Base-by-base conservation (phyloP, 2,329 filamentous ascomycete genomes). In the Chaetomiaceae sp. region DNA sequence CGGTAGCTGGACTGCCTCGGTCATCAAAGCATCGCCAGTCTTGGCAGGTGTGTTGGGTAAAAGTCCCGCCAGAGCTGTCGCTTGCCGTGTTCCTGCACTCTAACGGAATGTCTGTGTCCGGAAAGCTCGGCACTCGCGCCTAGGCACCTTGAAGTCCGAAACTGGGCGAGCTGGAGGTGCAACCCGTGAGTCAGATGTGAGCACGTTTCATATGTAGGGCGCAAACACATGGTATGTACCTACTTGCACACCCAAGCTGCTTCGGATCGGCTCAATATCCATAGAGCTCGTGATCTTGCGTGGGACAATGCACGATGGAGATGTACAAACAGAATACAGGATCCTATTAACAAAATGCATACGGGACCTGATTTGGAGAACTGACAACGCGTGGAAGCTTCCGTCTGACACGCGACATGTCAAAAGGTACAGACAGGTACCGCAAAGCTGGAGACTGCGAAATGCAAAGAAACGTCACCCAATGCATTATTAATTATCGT, bases 171-270 rank as follows among this genome's bases (percentile, higher is more conserved):
- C n/a, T 33, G 8, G 23, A 37, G 44, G 29, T 47, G 50, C 54
- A 48, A 38, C 47, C 37, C 11, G 48, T 44, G 52, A 43, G 41
- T 50, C 45, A 44, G 41, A 48, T 53, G 14, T 48, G 55, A 58
- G 55, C 55, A 58, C n/a, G 55, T 58, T 58, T 58, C 55, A 58
- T 47, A 29, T 55, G 34, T 33, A 42, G 45, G 45, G 25, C 33
- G 32, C 30, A 30, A 21, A 23, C 41, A 32, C 25, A 13, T 7
- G 16, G n/a, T 20, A 3, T 8, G 18, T 3, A 18, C 25, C 11
- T 9, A 29, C 6, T 20, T 18, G n/a, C 18, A 11, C 13, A 25
- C n/a, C 23, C n/a, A n/a, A n/a, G n/a, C n/a, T n/a, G n/a, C n/a
- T n/a, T n/a, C n/a, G n/a, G n/a, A n/a, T n/a, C n/a, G n/a, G n/a